phyloP scores from a whole-genome alignment of 306 rosid genomes.

The Casuarina glauca region DNA sequence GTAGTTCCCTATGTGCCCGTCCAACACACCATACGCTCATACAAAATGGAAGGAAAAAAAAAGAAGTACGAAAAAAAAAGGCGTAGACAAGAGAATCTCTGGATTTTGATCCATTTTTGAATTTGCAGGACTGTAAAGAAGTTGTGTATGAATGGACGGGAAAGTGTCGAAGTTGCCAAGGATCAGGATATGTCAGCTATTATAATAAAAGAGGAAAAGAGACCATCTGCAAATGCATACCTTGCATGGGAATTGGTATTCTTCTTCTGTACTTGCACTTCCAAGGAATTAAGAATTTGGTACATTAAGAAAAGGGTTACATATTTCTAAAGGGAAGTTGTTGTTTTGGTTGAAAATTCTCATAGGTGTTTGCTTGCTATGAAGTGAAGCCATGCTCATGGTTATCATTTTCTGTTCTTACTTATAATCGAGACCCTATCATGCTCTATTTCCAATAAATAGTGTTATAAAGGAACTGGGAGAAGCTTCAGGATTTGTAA shows the following conservation, averaged over 20 bases:
- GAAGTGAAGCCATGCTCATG: neutral
- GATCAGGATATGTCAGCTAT: slow-evolving; percentile 81
- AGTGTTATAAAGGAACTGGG: neutral
- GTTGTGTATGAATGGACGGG: slow-evolving; percentile 99
- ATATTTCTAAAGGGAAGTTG: slow-evolving; percentile 7
- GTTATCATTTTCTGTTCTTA: neutral
- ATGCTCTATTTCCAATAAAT: neutral
- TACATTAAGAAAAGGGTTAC: too few species aligned
- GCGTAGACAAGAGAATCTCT: neutral
- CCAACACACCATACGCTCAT: neutral
- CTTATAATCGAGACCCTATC: neutral
- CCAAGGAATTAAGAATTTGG: neutral
- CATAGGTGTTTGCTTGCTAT: neutral
- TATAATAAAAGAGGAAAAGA: slow-evolving; percentile 77
- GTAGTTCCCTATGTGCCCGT: neutral
- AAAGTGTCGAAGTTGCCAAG: slow-evolving; percentile 90
- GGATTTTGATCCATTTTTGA: slow-evolving; percentile 12
- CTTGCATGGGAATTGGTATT: slow-evolving; percentile 97
- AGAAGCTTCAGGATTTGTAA: neutral
- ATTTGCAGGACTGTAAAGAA: slow-evolving; percentile 84
- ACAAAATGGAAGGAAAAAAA: neutral
- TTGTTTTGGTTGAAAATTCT: neutral
- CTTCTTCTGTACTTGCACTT: slow-evolving; percentile 18
- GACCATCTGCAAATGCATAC: slow-evolving; percentile 80
- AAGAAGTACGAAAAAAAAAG: neutral